Base-by-base conservation (phyloP, 2,329 filamentous ascomycete species). In the Colletotrichum tofieldiae region DNA sequence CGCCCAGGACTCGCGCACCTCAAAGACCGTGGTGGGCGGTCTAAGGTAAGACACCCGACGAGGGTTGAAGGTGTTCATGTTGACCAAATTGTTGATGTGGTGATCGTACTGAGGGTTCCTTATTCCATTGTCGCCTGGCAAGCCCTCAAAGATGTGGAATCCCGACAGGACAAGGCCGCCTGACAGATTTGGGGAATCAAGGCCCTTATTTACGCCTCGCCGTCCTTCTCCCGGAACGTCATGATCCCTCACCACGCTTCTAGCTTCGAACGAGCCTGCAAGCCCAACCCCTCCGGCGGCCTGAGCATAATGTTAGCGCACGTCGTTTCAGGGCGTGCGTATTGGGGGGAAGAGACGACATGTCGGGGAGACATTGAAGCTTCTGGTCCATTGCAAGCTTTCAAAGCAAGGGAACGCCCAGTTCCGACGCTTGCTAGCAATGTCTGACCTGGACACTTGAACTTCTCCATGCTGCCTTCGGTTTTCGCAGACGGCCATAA, bases 281-380 rank as follows among this genome's bases (percentile, higher is more conserved):
- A 65, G 70, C 70, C 59, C 41, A 49, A 59, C 47, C 70, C 70
- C 54, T 70, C 39, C 41, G n/a, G 60, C 61, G 65, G 70, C 55
- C 70, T 64, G 70, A 72, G 70, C 70, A 72, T 63, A 54, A 59
- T 43, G 60, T 55, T 65, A 35, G 59, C 70, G 20, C 39, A 47
- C 26, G 32, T 65, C 65, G 70, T 72, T 72, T 72, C 70, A 72
- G 70, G 69, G 65, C 70, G 70, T 72, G 70, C 66, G 70, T 68
- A 59, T 54, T 54, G 29, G 26, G 37, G 6, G 54, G 47, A 26
- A 32, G 63, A 61, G 65, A 72, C 65, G 52, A 72, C 37, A 60
- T 39, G 43, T n/a, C 52, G 32, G 23, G 32, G 56, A 43, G 35
- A 23, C 20, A 39, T 8, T 20, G 11, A 65, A 65, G 54, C 45